Conservation (phyloP, 2,329 filamentous ascomycete species). For the Cryphonectria naterciae region DNA sequence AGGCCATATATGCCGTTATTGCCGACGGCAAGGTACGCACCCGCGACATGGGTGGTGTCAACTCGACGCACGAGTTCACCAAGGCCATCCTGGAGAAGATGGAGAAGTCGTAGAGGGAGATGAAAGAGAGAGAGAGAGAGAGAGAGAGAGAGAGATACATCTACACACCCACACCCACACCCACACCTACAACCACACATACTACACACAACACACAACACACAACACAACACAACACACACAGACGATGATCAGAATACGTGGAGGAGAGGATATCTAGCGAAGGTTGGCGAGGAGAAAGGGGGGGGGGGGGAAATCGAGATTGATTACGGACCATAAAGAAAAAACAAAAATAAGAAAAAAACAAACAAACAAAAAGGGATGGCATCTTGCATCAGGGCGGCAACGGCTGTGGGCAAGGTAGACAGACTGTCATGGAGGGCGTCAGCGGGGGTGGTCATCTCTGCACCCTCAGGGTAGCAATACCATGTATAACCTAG, state of each 20-base stretch:
- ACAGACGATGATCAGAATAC: not conserved
- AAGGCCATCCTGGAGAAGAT: slow-evolving; percentile 93
- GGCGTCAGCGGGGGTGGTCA: slow-evolving; percentile 25
- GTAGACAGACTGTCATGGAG: slow-evolving; percentile 22
- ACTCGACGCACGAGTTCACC: slow-evolving; percentile 93
- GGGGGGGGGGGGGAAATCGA: not conserved
- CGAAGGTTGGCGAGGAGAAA: not conserved
- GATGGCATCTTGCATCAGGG: slow-evolving; percentile 5
- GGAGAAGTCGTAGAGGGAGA: slow-evolving; percentile 67
- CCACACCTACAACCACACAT: too few species aligned
- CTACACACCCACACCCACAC: not conserved
- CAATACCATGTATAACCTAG: slow-evolving; percentile 30
- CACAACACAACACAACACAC: not conserved
- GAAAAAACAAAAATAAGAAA: not conserved
- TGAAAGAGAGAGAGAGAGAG: not conserved
- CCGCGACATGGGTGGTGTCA: slow-evolving; percentile 91
- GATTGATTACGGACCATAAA: not conserved
- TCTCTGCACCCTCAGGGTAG: slow-evolving; percentile 26
- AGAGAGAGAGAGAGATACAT: not conserved
- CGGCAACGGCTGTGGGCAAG: slow-evolving; percentile 3
- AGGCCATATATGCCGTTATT: slow-evolving; percentile 78
- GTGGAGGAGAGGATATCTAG: not conserved
- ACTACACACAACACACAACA: not conserved
- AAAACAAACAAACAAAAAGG: not conserved
- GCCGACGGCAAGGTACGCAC: slow-evolving; percentile 88